phyloP scores from a whole-genome alignment of 805 yeast species.

The Ogataea thermomethanolica region DNA sequence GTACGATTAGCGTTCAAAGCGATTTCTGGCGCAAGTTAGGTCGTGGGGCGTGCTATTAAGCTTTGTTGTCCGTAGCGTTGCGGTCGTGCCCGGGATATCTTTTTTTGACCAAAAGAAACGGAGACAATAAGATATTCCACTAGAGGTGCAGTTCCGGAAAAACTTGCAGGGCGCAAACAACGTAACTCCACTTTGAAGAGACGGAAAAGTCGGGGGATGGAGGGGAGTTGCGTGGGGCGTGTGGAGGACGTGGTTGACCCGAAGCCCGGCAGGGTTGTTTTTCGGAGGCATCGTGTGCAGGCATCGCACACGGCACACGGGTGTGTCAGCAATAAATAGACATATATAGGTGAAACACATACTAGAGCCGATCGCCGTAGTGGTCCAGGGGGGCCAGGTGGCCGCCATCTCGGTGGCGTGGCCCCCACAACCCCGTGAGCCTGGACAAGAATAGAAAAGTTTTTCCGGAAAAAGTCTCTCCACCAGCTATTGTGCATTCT shows the following conservation, averaged over 20 bases:
- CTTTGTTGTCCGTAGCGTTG: neutral
- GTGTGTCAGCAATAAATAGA: too few species aligned
- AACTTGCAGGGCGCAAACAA: conserved; percentile 6
- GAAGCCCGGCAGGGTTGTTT: too few species aligned
- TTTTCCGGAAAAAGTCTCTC: conserved; percentile 13
- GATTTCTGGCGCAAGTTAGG: conserved; percentile 92
- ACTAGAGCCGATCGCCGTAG: too few species aligned
- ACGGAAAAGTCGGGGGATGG: conserved; percentile 11
- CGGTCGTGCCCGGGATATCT: neutral
- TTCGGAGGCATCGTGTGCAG: too few species aligned
- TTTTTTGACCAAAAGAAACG: conserved; percentile 6
- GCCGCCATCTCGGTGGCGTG: neutral
- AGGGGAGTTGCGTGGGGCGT: conserved; percentile 13
- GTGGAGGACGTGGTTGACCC: neutral
- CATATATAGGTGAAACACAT: too few species aligned
- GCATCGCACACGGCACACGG: too few species aligned
- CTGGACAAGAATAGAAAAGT: conserved; percentile 7
- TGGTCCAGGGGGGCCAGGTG: too few species aligned
- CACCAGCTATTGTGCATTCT: conserved; percentile 1
- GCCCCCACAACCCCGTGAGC: conserved; percentile 8
- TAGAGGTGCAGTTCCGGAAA: conserved; percentile 4
- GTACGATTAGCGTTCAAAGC: conserved; percentile 67
- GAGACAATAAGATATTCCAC: neutral
- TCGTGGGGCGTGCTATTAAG: conserved; percentile 58
- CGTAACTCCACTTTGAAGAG: conserved; percentile 5